These are phyloP conservation scores for Mycena haematopus DNA, from an alignment of 768 basidiomycete genomes.

Conservation along the genomic window DNA sequence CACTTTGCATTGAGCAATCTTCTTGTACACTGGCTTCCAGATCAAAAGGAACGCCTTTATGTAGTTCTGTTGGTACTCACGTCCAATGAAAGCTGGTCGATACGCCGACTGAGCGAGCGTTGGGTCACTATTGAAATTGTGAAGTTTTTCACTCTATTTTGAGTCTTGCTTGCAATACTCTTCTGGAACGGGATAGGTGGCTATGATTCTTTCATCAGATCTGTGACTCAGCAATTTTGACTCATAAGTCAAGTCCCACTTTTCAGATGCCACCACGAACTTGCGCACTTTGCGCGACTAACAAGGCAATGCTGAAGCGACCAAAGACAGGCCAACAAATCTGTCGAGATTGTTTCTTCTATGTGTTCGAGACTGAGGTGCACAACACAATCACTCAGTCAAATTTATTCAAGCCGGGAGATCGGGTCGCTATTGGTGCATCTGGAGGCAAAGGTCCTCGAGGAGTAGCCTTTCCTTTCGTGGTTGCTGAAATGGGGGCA, in stretches of 20 bases:
- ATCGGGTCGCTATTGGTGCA: conserved; percentile 96
- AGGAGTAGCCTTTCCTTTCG: neutral
- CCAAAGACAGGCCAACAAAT: conserved; percentile 98
- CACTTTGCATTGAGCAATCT: neutral
- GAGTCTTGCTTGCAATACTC: too few relatives aligned
- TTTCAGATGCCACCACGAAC: conserved; percentile 74
- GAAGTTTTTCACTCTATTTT: too few relatives aligned
- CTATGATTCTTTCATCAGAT: too few relatives aligned
- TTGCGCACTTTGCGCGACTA: conserved; percentile 78
- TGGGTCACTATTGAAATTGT: too few relatives aligned
- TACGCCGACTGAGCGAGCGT: too few relatives aligned
- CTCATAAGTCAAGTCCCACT: neutral
- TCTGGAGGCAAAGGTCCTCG: conserved; percentile 95
- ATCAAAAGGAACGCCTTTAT: too few relatives aligned
- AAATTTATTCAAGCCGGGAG: conserved; percentile 84
- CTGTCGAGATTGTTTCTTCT: conserved; percentile 95
- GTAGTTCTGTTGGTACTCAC: too few relatives aligned
- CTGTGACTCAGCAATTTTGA: too few relatives aligned
- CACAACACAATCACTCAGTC: conserved; percentile 93
- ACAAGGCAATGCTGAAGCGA: conserved; percentile 87
- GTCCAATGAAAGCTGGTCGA: too few relatives aligned
- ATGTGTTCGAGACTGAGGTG: conserved; percentile 97
- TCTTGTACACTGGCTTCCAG: too few relatives aligned
- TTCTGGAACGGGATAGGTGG: too few relatives aligned
- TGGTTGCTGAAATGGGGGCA: conserved; percentile 5